Conservation (phyloP, 2,329 filamentous ascomycete species). For the Sordariomycetes sp. region DNA sequence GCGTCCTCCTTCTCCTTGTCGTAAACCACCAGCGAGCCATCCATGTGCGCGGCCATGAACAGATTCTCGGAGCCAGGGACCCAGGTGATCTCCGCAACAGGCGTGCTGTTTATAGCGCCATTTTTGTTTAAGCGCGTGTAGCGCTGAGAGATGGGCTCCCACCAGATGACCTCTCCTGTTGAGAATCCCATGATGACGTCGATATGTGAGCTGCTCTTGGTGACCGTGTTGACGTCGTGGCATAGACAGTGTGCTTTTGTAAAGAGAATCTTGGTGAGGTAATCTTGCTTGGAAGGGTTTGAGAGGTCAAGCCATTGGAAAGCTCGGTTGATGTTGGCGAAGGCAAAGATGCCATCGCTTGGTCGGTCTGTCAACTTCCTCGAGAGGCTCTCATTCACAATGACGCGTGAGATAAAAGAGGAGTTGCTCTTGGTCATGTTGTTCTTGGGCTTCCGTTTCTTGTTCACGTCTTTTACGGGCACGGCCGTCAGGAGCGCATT, state of each 20-base stretch:
- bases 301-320: conserved; percentile 94
- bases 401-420: conserved; percentile 94
- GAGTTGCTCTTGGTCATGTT: conserved; percentile 98
- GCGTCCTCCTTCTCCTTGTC: conserved; percentile 96
- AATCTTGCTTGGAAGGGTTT: conserved; percentile 62
- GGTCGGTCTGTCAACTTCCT: conserved; percentile 75
- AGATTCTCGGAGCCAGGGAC: conserved; percentile 88
- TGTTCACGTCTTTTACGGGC: conserved; percentile 62
- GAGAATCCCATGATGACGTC: conserved; percentile 95
- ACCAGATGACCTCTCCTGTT: conserved; percentile 96
- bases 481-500: conserved; percentile 62
- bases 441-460: conserved; percentile 90
- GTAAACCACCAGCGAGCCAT: conserved; percentile 85
- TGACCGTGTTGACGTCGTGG: conserved; percentile 81
- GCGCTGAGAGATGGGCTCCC: conserved; percentile 91
- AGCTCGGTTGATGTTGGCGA: conserved; percentile 91
- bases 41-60: conserved; percentile 86
- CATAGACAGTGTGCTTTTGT: conserved; percentile 93
- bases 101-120: conserved; percentile 77
- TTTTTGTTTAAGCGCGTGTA: conserved; percentile 97
- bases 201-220: conserved; percentile 70
- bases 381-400: conserved; percentile 71
- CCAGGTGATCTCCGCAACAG: conserved; percentile 85
- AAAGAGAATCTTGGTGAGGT: conserved; percentile 91
- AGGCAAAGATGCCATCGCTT: conserved; percentile 73